Base-by-base conservation (phyloP, 495 filamentous ascomycete species). In the Penicillium robsamsonii region DNA sequence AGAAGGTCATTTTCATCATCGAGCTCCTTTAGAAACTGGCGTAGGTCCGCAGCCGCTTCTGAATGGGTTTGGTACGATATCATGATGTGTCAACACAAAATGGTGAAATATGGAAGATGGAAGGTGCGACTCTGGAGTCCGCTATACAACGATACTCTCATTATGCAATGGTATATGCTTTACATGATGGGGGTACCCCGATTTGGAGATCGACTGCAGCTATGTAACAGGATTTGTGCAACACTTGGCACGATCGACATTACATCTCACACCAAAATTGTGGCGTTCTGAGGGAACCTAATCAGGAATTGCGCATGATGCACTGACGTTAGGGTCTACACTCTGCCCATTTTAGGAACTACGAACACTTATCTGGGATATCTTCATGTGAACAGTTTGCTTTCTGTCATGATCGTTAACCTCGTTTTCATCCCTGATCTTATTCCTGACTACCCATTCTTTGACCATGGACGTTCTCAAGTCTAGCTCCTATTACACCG, bases 1-100 rank as follows among this genome's bases (percentile, higher is more conserved):
- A 70, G 57, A 10, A 76, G 59, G 45, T 76, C 72, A 20, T 64
- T 56, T 27, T 76, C 73, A 8, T 68, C 54, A 33, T 64, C 54
- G 18, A 69, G 60, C 29, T 59, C 69, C 42, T 71, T 56, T 25
- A 75, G 59, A 49, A 71, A 75, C 35, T 57, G 57, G 12, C 71
- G 71, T 37, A 74, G 69, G 57, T 58, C 53, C 15, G 35, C 46
- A 1, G 58, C 52, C 11, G 56, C 48, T 18, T 42, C 38, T 1
- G 38, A 42, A 17, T 42, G 38, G 38, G 1, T 2, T 2, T 42
- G 10, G 15, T 17, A 2, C 4, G 38, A 42, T 1, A 12, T 17
- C 38, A 42, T 42, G 38, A 13, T 42, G 10, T 42, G 6, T 25
- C 24, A 25, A 2, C 2, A 25, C 3, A 15, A n/a, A n/a, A n/a